Base-by-base conservation (phyloP, 306 rosid species). In the Castanopsis chinensis region DNA sequence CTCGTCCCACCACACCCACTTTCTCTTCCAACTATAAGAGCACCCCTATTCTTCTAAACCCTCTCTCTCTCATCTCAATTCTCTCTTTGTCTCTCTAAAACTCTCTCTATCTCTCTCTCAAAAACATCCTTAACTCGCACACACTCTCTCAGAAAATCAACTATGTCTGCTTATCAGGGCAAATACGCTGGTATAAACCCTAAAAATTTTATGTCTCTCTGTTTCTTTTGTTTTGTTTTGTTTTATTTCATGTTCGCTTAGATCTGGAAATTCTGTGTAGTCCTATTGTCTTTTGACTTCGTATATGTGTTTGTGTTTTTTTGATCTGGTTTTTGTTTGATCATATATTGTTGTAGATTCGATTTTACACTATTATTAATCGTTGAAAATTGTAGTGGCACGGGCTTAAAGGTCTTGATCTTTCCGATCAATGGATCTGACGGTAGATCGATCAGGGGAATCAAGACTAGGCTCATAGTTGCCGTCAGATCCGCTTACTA, bases 141-240 rank as follows among this genome's bases (percentile, higher is more conserved):
- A 37, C 12, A 0, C 12, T 5, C 19, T 33, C 35, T 49, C 78
- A 51, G 21, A 14, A 53, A 13, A 13, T 58, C 37, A 19, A 59
- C 27, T 58, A 93, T 93, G 97, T 86, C 97, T 64, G 63, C 78
- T 80, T 93, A 80, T 89, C 83, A 86, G 87, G 91, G 97, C 85
- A 93, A 91, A 41, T 93, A 77, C 85, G 79, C 82, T 76, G 97
- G 97, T 91, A 79, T 19, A 28, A 51, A 3, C 17, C n/a, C 17
- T 49, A n/a, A 51, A 14, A 0, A 3, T 25, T 8, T 18, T 58
- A 20, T 19, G 6, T 12, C 17, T 33, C 52, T 21, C 17, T 51
- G 0, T 27, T 35, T 15, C 45, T 33, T 54, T 53, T 6, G 33
- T 30, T 53, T 25, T 17, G 55, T 33, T 23, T 28, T 53, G 28